Conservation (phyloP, 331 rosid genomes). For the Phaseolus coccineus region DNA sequence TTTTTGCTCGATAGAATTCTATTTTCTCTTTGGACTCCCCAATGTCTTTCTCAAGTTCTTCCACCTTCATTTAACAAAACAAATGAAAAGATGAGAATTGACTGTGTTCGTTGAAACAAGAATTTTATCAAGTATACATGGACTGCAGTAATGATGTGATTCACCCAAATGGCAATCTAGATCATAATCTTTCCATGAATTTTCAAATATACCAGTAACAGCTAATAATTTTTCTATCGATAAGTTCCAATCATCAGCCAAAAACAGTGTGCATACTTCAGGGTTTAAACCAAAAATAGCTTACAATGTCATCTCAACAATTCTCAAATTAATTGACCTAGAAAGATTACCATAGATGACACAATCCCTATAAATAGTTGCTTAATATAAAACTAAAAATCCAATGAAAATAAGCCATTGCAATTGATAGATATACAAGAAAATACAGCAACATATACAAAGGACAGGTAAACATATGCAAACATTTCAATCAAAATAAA, state of each 20-base stretch:
- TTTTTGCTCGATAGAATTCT: conserved; percentile 75
- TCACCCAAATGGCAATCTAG: conserved; percentile 34
- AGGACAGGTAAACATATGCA: conserved; percentile 27
- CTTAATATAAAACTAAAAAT: conserved; percentile 27
- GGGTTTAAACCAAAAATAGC: conserved; percentile 31
- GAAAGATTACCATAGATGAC: conserved; percentile 17
- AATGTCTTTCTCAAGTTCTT: conserved; percentile 90
- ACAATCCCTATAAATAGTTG: conserved; percentile 22
- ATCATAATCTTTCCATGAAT: conserved; percentile 30
- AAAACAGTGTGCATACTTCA: conserved; percentile 26
- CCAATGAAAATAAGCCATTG: conserved; percentile 23
- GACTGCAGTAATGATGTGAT: conserved; percentile 36
- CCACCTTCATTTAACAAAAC: conserved; percentile 71
- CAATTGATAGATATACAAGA: conserved; percentile 24
- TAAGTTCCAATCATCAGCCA: conserved; percentile 23
- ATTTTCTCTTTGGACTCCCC: conserved; percentile 84
- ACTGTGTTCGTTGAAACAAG: conserved; percentile 24
- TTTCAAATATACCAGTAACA: conserved; percentile 32
- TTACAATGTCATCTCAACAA: conserved; percentile 25
- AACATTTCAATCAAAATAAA: conserved; percentile 29
- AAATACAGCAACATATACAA: conserved; percentile 28
- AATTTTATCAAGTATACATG: conserved; percentile 30
- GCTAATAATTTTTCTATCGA: conserved; percentile 26
- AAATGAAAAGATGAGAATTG: conserved; percentile 39
- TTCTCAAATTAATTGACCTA: conserved; percentile 32